These are phyloP conservation scores for Stipa capillata DNA, from an alignment of 176 grass and related monocot species.

Conservation along the genomic window DNA sequence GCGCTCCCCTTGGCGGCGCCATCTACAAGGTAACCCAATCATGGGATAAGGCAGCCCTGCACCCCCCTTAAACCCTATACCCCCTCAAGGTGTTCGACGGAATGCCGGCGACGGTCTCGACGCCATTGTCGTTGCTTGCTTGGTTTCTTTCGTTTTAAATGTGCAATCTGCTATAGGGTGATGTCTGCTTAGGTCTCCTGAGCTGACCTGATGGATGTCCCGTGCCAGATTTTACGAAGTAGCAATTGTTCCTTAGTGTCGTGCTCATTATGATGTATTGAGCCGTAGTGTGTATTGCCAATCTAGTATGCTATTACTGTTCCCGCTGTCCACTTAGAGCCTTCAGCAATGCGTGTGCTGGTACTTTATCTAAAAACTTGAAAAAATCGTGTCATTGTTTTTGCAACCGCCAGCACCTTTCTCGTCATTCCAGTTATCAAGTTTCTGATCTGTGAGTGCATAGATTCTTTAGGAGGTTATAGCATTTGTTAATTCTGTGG, in stretches of 20 bases:
- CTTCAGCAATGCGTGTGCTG: neutral
- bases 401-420: neutral
- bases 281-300: neutral
- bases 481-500: neutral
- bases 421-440: neutral
- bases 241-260: neutral
- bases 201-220: neutral
- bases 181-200: neutral
- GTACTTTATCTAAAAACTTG: neutral
- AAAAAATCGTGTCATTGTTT: neutral
- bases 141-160: neutral
- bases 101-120: neutral
- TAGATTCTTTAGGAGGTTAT: neutral
- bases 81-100: constrained; percentile 29
- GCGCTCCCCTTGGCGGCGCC: neutral
- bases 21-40: constrained; percentile 14
- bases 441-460: neutral
- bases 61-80: too few species aligned
- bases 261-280: neutral
- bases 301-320: neutral
- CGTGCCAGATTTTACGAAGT: neutral
- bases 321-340: neutral
- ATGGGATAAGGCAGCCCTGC: neutral
- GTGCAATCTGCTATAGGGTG: neutral
- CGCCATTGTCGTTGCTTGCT: neutral